Percentiles rank a stretch among this genome's conserved stretches.
Conservation (phyloP, 176 grass and related monocot species). For the Melocanna baccifera region DNA sequence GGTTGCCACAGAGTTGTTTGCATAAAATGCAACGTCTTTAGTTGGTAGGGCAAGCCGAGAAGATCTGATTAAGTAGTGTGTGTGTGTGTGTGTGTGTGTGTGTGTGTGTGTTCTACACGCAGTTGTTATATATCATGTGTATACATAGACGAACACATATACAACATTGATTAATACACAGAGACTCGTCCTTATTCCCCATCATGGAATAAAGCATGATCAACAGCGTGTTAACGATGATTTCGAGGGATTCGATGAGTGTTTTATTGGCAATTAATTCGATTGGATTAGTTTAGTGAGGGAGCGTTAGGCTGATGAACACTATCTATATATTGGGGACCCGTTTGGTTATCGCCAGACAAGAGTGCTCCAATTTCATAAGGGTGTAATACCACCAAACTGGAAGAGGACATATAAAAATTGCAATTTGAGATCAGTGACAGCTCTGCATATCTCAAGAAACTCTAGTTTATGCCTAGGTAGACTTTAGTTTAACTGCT, state of each 20-base stretch:
- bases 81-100: no score
- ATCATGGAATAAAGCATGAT: slow-evolving; percentile 9
- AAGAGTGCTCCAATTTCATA: background rate
- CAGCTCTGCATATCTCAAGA: slow-evolving; percentile 24
- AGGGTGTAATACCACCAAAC: background rate
- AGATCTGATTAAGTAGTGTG: slow-evolving; percentile 6
- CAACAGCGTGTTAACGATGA: background rate
- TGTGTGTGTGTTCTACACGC: no score
- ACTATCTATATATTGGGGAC: background rate
- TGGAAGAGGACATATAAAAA: background rate
- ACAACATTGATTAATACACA: background rate
- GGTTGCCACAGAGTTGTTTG: slow-evolving; percentile 36
- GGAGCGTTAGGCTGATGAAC: background rate
- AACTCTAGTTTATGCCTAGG: slow-evolving; percentile 8
- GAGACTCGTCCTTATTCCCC: background rate
- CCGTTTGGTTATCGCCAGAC: background rate
- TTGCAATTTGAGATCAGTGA: slow-evolving; percentile 10
- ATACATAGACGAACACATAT: background rate
- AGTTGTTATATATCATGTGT: background rate
- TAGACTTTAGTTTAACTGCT: slow-evolving; percentile 11
- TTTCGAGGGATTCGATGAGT: slow-evolving; percentile 34
- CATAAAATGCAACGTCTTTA: slow-evolving; percentile 45
- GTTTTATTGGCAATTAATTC: background rate
- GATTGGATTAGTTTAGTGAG: background rate
- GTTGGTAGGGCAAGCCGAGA: slow-evolving; percentile 27